These are phyloP conservation scores for Myxozyma melibiosi DNA, from an alignment of 805 yeast species.

Conservation along the genomic window DNA sequence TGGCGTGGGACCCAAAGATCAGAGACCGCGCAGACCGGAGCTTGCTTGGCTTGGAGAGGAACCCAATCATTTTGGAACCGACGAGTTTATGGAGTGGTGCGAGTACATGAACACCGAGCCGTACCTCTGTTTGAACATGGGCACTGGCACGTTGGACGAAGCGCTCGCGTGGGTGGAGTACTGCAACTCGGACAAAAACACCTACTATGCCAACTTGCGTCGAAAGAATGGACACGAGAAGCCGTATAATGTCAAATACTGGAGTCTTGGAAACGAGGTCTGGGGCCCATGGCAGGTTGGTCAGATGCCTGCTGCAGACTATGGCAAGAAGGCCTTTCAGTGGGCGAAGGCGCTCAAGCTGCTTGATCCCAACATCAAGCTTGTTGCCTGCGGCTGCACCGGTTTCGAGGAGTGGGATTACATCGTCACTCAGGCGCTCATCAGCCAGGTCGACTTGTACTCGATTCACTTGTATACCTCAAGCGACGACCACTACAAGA, in stretches of 20 bases:
- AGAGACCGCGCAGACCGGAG: slow-evolving; percentile 43
- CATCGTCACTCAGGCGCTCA: slow-evolving; percentile 37
- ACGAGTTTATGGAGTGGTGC: slow-evolving; percentile 45
- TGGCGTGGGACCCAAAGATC: slow-evolving; percentile 42
- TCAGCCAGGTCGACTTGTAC: slow-evolving; percentile 38
- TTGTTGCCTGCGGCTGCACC: slow-evolving; percentile 42
- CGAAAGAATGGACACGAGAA: slow-evolving; percentile 43
- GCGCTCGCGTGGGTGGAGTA: slow-evolving; percentile 45
- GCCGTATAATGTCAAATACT: slow-evolving; percentile 45
- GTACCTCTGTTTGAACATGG: slow-evolving; percentile 44
- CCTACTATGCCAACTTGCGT: slow-evolving; percentile 44
- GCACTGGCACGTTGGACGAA: slow-evolving; percentile 45
- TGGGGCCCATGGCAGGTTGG: slow-evolving; percentile 47
- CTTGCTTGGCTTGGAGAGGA: slow-evolving; percentile 45
- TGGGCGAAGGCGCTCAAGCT: slow-evolving; percentile 46
- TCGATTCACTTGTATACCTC: slow-evolving; percentile 44
- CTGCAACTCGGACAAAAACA: slow-evolving; percentile 42
- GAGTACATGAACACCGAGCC: slow-evolving; percentile 41
- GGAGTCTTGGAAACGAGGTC: slow-evolving; percentile 46
- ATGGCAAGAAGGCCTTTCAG: slow-evolving; percentile 40
- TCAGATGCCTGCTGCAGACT: slow-evolving; percentile 41
- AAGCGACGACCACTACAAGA: slow-evolving; percentile 37
- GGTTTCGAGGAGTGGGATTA: slow-evolving; percentile 43
- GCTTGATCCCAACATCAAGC: slow-evolving; percentile 39
- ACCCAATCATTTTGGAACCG: slow-evolving; percentile 43